Base-by-base conservation (phyloP, 495 filamentous ascomycete species). In the Penicillium silybi region DNA sequence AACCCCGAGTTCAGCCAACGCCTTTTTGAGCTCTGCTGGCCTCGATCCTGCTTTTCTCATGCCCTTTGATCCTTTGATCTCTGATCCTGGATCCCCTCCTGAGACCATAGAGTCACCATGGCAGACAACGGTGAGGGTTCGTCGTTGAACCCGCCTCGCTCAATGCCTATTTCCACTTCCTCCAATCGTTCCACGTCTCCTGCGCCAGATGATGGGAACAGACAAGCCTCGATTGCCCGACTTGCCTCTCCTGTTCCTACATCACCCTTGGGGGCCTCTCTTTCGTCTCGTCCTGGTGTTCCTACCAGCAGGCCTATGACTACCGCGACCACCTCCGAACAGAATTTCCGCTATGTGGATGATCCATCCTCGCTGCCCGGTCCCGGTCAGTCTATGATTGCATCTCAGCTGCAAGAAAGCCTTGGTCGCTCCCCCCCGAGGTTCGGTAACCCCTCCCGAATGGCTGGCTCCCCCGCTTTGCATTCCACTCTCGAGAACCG, bases 371-470 rank as follows among this genome's bases (percentile, higher is more conserved):
- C 78, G 10, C 55, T 79, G 11, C 73, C 75, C 0, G 87, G 87
- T 4, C 87, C 87, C 3, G 87, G 88, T 2, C 76, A 87, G 19
- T 90, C 87, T 25, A 87, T 87, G 58, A 82, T 92, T 49, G 85
- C 88, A 19, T 85, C 85, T 18, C 87, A 86, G 23, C 72, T 92
- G 52, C 86, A 85, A 50, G 79, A 83, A 45, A 83, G 80, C 2
- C 63, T 84, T 22, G 81, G 70, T 46, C 73, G 81, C 32, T 80
- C 77, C 15, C 79, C 69, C 40, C 72, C 66, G 39, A 67, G 65
- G 38, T 70, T 73, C 41, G 77, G 77, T 11, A 80, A 78, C 19
- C 78, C 82, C 7, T 72, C 81, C 19, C 66, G 79, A 55, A 74
- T 80, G 44, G 74, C 81, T 23, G 70, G 75, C 29, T 85, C 86